A percentile compares a stretch with the other conserved stretches of the same genome.
Conservation (phyloP, 2,329 filamentous ascomycete species). For the Mollisia scopiformis region DNA sequence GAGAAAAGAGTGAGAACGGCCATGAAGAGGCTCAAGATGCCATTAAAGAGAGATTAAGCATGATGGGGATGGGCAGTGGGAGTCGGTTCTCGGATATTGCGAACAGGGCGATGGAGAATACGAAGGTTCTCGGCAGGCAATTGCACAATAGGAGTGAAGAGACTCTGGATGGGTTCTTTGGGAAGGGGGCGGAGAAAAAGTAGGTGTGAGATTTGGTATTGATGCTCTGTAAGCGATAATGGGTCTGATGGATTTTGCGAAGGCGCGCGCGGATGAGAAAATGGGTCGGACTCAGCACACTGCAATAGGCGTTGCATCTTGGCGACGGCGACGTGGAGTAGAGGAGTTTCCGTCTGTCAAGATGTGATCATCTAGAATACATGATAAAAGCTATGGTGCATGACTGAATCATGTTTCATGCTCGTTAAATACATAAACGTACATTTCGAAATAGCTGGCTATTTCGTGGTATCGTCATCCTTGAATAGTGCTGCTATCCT, state of each 20-base stretch:
- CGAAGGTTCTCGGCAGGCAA: conserved; percentile 24
- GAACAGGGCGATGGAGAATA: conserved; percentile 29
- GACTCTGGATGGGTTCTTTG: conserved; percentile 21
- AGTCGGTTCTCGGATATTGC: conserved; percentile 29
- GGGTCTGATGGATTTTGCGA: not conserved
- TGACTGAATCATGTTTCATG: not conserved
- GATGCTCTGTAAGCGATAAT: not conserved
- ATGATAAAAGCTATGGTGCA: not conserved
- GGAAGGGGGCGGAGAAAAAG: conserved; percentile 18
- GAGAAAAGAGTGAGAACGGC: conserved; percentile 20
- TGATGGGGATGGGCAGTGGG: not conserved
- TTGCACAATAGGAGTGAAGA: conserved; percentile 21
- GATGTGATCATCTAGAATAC: not conserved
- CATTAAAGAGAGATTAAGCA: conserved; percentile 15
- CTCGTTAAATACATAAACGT: not conserved
- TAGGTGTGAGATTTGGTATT: not conserved
- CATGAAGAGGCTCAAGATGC: conserved; percentile 6
- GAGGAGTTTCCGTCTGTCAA: not conserved
- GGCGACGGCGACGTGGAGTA: conserved; percentile 1
- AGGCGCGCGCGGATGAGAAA: not conserved
- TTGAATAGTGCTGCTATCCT: not conserved
- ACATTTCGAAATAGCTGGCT: not conserved
- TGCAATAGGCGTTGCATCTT: not conserved
- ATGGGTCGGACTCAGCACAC: not conserved
- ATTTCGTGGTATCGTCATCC: not conserved